These are phyloP conservation scores for Agaricus sinodeliciosus DNA, from an alignment of 768 basidiomycete species.

Conservation along the genomic window DNA sequence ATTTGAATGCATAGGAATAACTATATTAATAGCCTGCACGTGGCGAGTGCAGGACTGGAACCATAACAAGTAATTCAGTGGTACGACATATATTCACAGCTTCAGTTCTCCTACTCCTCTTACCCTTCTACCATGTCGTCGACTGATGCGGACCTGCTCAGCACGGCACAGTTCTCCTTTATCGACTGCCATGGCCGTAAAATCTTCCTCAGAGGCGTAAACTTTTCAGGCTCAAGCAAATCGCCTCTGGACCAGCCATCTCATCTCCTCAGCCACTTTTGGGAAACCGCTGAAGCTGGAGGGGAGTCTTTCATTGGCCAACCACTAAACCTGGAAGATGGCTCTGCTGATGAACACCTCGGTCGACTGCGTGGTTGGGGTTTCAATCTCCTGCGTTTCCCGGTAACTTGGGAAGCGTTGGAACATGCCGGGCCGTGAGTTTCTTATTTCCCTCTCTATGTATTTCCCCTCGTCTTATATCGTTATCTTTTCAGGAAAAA, in stretches of 20 bases:
- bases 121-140: too few relatives aligned
- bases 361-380: conserved; percentile 89
- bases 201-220: conserved; percentile 87
- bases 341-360: conserved; percentile 80
- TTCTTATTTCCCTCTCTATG: background rate
- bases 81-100: too few relatives aligned
- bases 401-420: conserved; percentile 92
- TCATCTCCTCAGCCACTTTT: conserved; percentile 67
- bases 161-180: conserved; percentile 63
- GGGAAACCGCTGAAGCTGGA: conserved; percentile 70
- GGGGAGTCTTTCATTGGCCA: conserved; percentile 67
- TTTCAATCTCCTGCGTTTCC: conserved; percentile 79
- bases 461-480: background rate
- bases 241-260: conserved; percentile 69
- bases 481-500: conserved; percentile 48
- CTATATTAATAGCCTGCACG: too few relatives aligned
- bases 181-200: conserved; percentile 72
- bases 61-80: too few relatives aligned
- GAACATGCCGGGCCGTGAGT: conserved; percentile 96
- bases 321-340: conserved; percentile 81
- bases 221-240: conserved; percentile 86
- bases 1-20: too few relatives aligned
- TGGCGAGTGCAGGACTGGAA: too few relatives aligned
- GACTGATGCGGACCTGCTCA: conserved; percentile 39
- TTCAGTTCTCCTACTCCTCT: too few relatives aligned